A percentile compares a stretch with the other conserved stretches of the same genome.
Evolutionary conservation across 768 basidiomycete species (phyloP).

Genomic region (Pleurotus platypus): DNA sequence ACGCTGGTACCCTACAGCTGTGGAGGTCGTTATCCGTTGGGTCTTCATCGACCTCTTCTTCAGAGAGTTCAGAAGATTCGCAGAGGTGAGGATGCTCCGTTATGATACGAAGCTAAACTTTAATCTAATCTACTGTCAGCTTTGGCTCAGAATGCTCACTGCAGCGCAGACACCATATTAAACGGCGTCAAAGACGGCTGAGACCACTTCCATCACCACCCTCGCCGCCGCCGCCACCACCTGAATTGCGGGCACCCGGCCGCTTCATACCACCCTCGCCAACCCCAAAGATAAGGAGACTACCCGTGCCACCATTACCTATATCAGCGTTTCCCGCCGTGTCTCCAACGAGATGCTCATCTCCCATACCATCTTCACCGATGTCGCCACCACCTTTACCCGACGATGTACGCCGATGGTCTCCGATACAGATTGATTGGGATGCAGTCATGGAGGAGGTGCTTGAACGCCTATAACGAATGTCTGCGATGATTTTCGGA

Average conservation of each 20-base stretch:
- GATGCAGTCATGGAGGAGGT: slow-evolving; percentile 11
- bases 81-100: not conserved
- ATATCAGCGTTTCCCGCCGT: slow-evolving; percentile 4
- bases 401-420: slow-evolving; percentile 1
- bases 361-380: slow-evolving; percentile 4
- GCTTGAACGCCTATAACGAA: not conserved
- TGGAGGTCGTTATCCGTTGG: not conserved
- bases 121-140: not conserved
- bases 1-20: not conserved
- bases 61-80: not conserved
- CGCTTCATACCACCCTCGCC: not conserved
- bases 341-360: slow-evolving; percentile 1
- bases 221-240: slow-evolving; percentile 3
- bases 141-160: slow-evolving; percentile 6
- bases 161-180: slow-evolving; percentile 10
- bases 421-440: slow-evolving; percentile 13
- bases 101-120: not conserved
- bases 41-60: not conserved
- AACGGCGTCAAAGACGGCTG: slow-evolving; percentile 7
- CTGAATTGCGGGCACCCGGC: not conserved
- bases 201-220: slow-evolving; percentile 12
- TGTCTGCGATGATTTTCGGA: not conserved
- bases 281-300: slow-evolving; percentile 7
- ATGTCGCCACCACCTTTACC: not conserved
- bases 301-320: slow-evolving; percentile 11